Conservation (phyloP, 345 rosid species). For the Eucalyptus sp. region DNA sequence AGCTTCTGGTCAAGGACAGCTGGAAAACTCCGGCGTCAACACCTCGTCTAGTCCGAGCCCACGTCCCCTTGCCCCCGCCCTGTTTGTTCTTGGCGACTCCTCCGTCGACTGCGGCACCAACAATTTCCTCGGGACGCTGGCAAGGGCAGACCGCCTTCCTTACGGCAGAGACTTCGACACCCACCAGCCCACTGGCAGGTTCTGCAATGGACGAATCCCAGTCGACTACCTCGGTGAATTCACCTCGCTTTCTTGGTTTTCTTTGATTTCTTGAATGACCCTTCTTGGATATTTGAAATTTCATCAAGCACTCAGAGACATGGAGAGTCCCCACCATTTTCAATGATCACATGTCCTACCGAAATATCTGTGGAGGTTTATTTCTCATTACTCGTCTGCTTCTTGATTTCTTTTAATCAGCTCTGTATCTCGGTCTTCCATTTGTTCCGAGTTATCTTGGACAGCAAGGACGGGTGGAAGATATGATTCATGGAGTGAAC, state of each 20-base stretch:
- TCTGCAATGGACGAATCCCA: conserved; percentile 87
- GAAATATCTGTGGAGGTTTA: neutral
- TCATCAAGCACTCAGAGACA: neutral
- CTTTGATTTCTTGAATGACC: neutral
- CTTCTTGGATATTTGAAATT: neutral
- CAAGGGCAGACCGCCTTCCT: conserved; percentile 81
- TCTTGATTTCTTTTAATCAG: conserved; percentile 13
- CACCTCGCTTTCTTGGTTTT: neutral
- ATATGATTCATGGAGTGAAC: conserved; percentile 73
- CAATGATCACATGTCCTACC: neutral
- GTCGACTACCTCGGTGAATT: conserved; percentile 73
- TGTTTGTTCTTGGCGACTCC: conserved; percentile 81
- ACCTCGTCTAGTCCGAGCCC: neutral
- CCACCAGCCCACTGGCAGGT: conserved; percentile 75
- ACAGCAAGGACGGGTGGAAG: conserved; percentile 40
- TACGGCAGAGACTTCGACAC: conserved; percentile 93
- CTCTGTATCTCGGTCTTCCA: conserved; percentile 66
- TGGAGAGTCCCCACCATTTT: neutral
- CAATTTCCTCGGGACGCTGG: conserved; percentile 84
- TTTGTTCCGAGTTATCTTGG: conserved; percentile 86
- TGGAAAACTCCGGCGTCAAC: neutral
- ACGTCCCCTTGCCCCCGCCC: conserved; percentile 43
- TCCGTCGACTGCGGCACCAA: conserved; percentile 83
- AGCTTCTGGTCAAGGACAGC: neutral
- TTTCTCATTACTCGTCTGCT: neutral